These are phyloP conservation scores for Voacanga thouarsii DNA, from an alignment of 257 asterid genomes.

Conservation along the genomic window DNA sequence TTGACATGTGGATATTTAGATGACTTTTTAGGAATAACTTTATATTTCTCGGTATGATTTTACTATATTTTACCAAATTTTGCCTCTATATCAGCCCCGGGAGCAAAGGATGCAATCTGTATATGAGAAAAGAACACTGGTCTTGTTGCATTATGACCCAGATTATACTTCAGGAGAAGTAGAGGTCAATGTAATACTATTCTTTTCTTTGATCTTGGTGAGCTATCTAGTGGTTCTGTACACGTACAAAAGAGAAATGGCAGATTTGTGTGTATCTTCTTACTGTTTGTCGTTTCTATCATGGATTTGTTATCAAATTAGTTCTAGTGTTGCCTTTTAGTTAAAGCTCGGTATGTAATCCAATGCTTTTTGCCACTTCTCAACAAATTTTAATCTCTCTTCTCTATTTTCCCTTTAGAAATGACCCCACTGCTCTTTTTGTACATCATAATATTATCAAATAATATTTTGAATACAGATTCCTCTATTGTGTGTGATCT, in stretches of 20 bases:
- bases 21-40: background rate
- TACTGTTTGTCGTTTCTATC: background rate
- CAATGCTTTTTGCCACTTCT: background rate
- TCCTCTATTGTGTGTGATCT: too few species aligned
- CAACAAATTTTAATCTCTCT: background rate
- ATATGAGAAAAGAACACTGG: constrained; percentile 52
- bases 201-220: background rate
- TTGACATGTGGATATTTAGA: background rate
- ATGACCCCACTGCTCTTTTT: background rate
- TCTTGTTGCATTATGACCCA: constrained; percentile 72
- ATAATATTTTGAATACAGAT: too few species aligned
- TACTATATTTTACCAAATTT: background rate
- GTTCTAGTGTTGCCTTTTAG: background rate
- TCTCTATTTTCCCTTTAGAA: background rate
- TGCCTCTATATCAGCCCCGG: constrained; percentile 52
- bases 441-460: too few species aligned
- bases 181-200: constrained; percentile 45
- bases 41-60: constrained; percentile 1
- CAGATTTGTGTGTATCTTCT: background rate
- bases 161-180: constrained; percentile 77
- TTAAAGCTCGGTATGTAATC: background rate
- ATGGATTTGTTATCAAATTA: background rate
- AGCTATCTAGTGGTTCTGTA: background rate
- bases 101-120: constrained; percentile 53
- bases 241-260: background rate